These are phyloP conservation scores for Glycyrrhiza uralensis DNA, from an alignment of 306 rosid species.

Conservation along the genomic window DNA sequence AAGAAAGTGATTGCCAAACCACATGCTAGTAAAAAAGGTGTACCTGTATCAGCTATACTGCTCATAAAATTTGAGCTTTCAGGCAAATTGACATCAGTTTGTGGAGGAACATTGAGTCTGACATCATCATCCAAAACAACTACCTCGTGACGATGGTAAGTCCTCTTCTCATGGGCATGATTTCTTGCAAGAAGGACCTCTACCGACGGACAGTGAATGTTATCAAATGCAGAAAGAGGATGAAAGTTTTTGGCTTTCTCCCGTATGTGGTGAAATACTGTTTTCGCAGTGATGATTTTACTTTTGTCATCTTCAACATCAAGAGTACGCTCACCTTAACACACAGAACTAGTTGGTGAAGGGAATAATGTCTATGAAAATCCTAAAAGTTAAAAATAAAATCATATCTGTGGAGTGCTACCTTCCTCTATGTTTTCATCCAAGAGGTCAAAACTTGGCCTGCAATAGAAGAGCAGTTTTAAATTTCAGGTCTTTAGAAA, in stretches of 20 bases:
- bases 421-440: constrained; percentile 67
- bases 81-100: constrained; percentile 33
- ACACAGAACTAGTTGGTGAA: constrained; percentile 24
- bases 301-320: constrained; percentile 47
- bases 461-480: constrained; percentile 29
- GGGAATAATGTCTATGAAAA: not conserved
- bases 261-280: constrained; percentile 89
- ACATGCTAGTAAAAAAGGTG: constrained; percentile 13
- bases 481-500: constrained; percentile 18
- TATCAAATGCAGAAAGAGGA: constrained; percentile 44
- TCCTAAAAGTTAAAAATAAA: not conserved
- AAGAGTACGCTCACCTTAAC: constrained; percentile 47
- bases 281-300: constrained; percentile 60
- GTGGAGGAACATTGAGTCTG: constrained; percentile 28
- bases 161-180: constrained; percentile 46
- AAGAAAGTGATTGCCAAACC: constrained; percentile 1
- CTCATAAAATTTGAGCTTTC: constrained; percentile 37
- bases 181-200: constrained; percentile 51
- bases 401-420: constrained; percentile 24
- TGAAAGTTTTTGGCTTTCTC: constrained; percentile 78
- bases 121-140: constrained; percentile 56
- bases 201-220: constrained; percentile 40
- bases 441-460: constrained; percentile 84
- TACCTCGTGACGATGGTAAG: constrained; percentile 39
- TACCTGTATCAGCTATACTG: constrained; percentile 45